phyloP scores from a whole-genome alignment of 768 basidiomycete genomes.

The Austroboletus eburneus region DNA sequence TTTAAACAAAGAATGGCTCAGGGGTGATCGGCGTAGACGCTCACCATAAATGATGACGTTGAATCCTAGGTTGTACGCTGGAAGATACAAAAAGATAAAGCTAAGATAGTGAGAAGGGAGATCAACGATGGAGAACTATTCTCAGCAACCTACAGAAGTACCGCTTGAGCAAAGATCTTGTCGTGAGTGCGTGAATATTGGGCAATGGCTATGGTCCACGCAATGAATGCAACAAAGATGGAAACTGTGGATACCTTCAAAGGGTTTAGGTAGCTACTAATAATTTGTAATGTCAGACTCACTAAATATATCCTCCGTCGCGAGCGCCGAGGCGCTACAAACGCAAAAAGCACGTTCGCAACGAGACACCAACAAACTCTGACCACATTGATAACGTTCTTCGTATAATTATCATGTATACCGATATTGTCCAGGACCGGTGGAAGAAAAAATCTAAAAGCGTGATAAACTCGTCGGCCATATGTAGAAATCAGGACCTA shows the following conservation, averaged over 20 bases:
- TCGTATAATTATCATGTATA: constrained; percentile 17
- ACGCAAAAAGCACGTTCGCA: neutral
- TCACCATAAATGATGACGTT: constrained; percentile 4
- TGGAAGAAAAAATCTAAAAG: constrained; percentile 9
- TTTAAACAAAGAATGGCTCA: neutral
- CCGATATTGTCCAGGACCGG: constrained; percentile 17
- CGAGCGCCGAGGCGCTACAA: constrained; percentile 5
- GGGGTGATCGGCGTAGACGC: neutral
- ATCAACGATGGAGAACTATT: neutral
- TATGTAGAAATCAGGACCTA: neutral
- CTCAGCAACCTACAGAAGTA: neutral
- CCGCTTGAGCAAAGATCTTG: neutral
- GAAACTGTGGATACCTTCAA: constrained; percentile 3
- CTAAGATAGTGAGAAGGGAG: neutral
- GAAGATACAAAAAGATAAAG: constrained; percentile 8
- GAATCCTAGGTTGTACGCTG: constrained; percentile 6
- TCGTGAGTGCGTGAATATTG: constrained; percentile 8
- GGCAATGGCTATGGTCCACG: constrained; percentile 11
- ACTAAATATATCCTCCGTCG: constrained; percentile 17
- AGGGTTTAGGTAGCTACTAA: neutral
- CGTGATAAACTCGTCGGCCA: neutral
- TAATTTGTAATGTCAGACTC: neutral
- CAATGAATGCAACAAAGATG: constrained; percentile 5
- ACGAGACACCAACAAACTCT: constrained; percentile 1
- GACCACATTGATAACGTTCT: constrained; percentile 13